Evolutionary conservation across 805 yeast genomes (phyloP), one percentile per base, ranked within the genome.

Genomic region (Candida glaebosa): DNA sequence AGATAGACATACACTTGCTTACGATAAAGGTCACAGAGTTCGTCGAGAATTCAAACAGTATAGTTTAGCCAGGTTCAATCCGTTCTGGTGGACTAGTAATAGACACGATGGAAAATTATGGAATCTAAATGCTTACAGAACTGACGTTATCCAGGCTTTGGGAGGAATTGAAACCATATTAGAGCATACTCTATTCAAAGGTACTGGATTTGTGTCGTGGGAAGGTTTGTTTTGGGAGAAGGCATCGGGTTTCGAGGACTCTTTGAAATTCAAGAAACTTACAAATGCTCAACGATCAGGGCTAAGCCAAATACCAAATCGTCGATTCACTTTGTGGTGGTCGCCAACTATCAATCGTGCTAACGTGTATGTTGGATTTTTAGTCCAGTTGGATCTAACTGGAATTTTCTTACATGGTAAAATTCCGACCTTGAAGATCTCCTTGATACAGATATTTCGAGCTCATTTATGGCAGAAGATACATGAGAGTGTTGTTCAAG

Each of bases 381-480:
- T 90, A 56, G 99, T 93, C 20, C 99, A 93, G 60, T 71, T 93
- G 34, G 99, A 93, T 63, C 69, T 93, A 56, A 93, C 99, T 0
- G 99, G 99, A 54, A 91, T 93, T 20, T 93, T 93, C 62, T 69
- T 93, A 38, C 99, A 93, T 58, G 99, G 99, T 51, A 93, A 93
- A 62, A 93, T 93, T 49, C 99, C 99, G 5, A 93, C 99, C 0
- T 70, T 93, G 56, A 93, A 93, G 62, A 93, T 93, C 20, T 91
- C 99, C 1, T 73, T 91, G 47, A 90, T 93, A 59, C 99, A 93
- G 60, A 88, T 93, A 3, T 93, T 93, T 75, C 75, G 99, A 42
- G 98, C 99, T 0, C 99, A 93, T 69, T 76, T 93, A 55, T 93
- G 99, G 99, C 99, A 93, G 60, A 93, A 95, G 62, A 93, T 93